Base-by-base conservation (phyloP, 2,329 filamentous ascomycete genomes). In the Huntiella abstrusa region DNA sequence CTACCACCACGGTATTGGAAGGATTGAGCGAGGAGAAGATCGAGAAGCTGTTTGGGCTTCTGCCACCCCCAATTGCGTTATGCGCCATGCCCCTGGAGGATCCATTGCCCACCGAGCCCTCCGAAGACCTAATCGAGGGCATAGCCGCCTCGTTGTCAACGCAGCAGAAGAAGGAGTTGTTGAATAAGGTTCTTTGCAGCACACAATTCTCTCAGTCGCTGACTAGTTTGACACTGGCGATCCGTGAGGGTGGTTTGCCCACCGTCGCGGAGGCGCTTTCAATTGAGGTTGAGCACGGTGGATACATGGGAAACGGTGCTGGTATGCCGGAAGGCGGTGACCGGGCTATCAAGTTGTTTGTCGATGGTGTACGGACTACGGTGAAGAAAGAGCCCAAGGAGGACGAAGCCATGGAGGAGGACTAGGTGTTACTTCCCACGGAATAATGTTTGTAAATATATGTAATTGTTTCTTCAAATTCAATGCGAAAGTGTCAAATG, bases 171-270 rank as follows among this genome's bases (percentile, higher is more conserved):
- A 84, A 81, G 56, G 68, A 71, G 16, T 72, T 96, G 10, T 62
- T 98, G 38, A 79, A 77, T 59, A 80, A 79, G 57, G 86, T 96
- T 5, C 64, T 96, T 11, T 75, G 83, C 52, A 92, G 83, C 53
- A 88, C 91, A 13, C 91, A 98, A 58, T 86, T 98, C 57, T 75
- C 77, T 51, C 91, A 96, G 60, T 88, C 84, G 53, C 64, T 95
- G 35, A 75, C 77, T 1, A 91, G 82, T 58, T 64, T 98, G 54
- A 94, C 86, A 0, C 77, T 86, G 61, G 91, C 91, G 10, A 67
- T 98, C 47, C 71, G 86, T 48, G 88, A 96, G 55, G 91, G 91
- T 10, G 91, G 88, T 0, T 63, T 98, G 48, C 87, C 88, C 4
- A 92, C 79, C 54, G 81, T 98, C 52, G 81, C 85, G 5, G 86